These are phyloP conservation scores for Triadica sebifera DNA, from an alignment of 345 rosid genomes.

Conservation along the genomic window DNA sequence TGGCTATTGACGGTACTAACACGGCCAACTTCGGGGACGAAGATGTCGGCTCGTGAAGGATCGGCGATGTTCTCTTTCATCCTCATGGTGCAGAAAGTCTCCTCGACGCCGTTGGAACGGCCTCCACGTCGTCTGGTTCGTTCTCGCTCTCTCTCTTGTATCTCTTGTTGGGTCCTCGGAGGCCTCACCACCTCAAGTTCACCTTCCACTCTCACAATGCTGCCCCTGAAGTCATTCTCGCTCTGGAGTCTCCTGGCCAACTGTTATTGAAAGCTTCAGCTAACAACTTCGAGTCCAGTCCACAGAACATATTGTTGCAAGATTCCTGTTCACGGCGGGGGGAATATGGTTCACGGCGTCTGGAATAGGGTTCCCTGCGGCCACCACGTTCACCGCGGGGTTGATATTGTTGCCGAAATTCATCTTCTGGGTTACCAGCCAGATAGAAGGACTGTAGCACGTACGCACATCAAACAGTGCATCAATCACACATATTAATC, in stretches of 20 bases:
- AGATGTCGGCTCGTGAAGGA: conserved; percentile 57
- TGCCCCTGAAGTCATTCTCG: conserved; percentile 47
- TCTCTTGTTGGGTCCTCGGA: conserved; percentile 11
- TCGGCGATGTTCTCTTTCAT: conserved; percentile 57
- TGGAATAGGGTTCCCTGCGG: conserved; percentile 19
- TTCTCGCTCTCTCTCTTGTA: conserved; percentile 14
- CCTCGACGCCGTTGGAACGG: conserved; percentile 54
- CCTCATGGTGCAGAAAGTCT: conserved; percentile 68
- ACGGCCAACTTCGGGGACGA: conserved; percentile 54
- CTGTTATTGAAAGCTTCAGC: conserved; percentile 55
- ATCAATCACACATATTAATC: too few relatives aligned
- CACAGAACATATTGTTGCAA: conserved; percentile 52
- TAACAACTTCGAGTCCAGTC: conserved; percentile 45
- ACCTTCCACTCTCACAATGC: conserved; percentile 52
- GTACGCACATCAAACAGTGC: too few relatives aligned
- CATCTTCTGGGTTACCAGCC: conserved; percentile 64
- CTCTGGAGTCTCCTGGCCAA: conserved; percentile 47
- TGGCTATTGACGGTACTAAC: conserved; percentile 49
- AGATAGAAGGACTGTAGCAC: conserved; percentile 49
- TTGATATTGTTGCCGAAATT: conserved; percentile 12
- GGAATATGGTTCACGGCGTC: background rate
- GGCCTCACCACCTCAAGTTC: conserved; percentile 41
- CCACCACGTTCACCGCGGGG: background rate
- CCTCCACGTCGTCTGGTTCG: conserved; percentile 8
- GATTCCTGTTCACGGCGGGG: conserved; percentile 11